phyloP scores from a whole-genome alignment of 2,329 filamentous ascomycete genomes.

The Alternaria triticina region DNA sequence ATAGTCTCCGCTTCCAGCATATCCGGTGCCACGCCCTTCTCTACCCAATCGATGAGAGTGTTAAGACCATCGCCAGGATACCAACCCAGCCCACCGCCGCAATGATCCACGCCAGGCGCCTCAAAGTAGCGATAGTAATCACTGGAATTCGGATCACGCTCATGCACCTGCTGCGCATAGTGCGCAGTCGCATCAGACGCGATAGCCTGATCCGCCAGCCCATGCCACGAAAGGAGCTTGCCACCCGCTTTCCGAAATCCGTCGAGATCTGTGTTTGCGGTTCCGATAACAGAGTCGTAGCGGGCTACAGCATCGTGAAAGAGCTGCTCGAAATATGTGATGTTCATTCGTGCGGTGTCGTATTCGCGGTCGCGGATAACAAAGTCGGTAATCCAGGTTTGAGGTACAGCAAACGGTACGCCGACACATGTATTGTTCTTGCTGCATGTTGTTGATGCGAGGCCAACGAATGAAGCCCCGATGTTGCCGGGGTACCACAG shows the following conservation, averaged over 20 bases:
- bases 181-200: constrained; percentile 15
- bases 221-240: constrained; percentile 33
- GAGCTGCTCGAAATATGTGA: constrained; percentile 8
- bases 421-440: constrained; percentile 19
- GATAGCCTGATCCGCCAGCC: constrained; percentile 21
- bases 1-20: constrained; percentile 17
- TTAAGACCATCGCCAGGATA: constrained; percentile 28
- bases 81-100: constrained; percentile 27
- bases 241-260: constrained; percentile 23
- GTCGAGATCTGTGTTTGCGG: constrained; percentile 14
- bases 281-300: constrained; percentile 19
- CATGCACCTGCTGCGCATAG: constrained; percentile 18
- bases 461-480: constrained; percentile 8
- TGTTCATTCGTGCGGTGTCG: constrained; percentile 9
- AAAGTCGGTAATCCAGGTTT: constrained; percentile 20
- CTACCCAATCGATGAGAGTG: constrained; percentile 37
- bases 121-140: constrained; percentile 41
- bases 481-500: constrained; percentile 21
- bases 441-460: constrained; percentile 13
- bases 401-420: constrained; percentile 9
- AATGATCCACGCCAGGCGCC: constrained; percentile 40
- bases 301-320: constrained; percentile 13
- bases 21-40: constrained; percentile 31
- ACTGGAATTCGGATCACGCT: constrained; percentile 13
- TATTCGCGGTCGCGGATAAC: constrained; percentile 18